Conservation (phyloP, 1,284 basidiomycete species). For the Marasmius sp. region DNA sequence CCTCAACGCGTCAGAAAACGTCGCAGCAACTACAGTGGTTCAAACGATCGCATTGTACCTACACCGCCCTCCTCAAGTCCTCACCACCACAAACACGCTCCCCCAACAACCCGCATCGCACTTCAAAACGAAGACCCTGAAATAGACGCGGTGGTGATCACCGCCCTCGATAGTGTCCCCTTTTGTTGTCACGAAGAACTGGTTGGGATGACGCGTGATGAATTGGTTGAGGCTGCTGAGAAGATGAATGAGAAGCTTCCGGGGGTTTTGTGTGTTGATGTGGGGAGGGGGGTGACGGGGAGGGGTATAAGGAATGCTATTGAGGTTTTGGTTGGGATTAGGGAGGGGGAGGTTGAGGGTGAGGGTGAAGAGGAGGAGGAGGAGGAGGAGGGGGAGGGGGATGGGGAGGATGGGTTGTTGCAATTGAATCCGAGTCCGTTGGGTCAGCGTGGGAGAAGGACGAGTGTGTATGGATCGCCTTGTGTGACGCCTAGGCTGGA, state of each 20-base stretch:
- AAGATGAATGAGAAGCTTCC: conserved; percentile 51
- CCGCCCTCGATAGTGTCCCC: conserved; percentile 45
- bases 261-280: conserved; percentile 42
- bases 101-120: conserved; percentile 31
- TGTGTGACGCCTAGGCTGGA: neutral
- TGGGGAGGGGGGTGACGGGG: conserved; percentile 30
- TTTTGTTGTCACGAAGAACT: conserved; percentile 68
- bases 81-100: neutral
- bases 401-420: no score
- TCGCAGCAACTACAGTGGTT: conserved; percentile 9
- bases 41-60: no score
- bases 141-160: conserved; percentile 55
- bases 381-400: no score
- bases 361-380: neutral
- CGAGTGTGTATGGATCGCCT: neutral
- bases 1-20: conserved; percentile 17
- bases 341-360: no score
- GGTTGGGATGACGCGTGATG: conserved; percentile 47
- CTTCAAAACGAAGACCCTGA: conserved; percentile 51
- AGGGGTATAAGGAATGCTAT: conserved; percentile 44
- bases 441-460: neutral
- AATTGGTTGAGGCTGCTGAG: conserved; percentile 45
- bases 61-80: conserved; percentile 14
- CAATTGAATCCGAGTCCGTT: neutral
- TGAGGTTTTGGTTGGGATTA: conserved; percentile 54